A percentile compares a stretch with the other conserved stretches of the same genome.
phyloP scores from a whole-genome alignment of 1,284 basidiomycete species.

The Ustilago tritici region DNA sequence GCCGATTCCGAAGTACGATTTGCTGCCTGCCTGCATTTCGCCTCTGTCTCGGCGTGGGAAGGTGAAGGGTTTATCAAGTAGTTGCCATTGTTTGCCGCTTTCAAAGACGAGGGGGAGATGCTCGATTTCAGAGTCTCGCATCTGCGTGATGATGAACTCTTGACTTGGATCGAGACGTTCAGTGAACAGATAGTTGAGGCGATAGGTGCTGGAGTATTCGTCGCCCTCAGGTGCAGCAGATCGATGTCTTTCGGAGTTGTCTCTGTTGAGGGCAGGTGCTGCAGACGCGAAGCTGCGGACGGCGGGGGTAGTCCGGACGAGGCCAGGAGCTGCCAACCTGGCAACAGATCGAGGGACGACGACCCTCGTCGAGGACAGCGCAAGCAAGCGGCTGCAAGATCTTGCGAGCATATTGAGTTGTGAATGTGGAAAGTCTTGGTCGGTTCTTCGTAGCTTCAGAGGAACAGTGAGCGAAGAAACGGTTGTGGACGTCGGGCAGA shows the following conservation, averaged over 20 bases:
- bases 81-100: conserved; percentile 10
- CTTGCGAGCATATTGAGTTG: conserved; percentile 20
- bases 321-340: neutral
- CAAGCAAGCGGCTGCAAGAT: conserved; percentile 8
- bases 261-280: neutral
- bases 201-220: neutral
- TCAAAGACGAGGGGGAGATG: conserved; percentile 19
- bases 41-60: conserved; percentile 7
- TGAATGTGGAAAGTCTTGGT: neutral
- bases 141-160: neutral
- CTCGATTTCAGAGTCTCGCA: conserved; percentile 6
- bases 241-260: no score
- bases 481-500: neutral
- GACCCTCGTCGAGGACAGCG: neutral
- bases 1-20: neutral
- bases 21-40: neutral
- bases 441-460: neutral
- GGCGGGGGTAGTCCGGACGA: neutral
- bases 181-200: conserved; percentile 12
- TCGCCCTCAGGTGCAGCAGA: neutral
- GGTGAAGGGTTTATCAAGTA: neutral
- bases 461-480: neutral
- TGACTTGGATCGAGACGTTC: conserved; percentile 9
- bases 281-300: neutral
- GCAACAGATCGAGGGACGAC: neutral